Evolutionary conservation across 2,329 filamentous ascomycete genomes (phyloP).

Genomic region (Tolypocladium ovalisporum): DNA sequence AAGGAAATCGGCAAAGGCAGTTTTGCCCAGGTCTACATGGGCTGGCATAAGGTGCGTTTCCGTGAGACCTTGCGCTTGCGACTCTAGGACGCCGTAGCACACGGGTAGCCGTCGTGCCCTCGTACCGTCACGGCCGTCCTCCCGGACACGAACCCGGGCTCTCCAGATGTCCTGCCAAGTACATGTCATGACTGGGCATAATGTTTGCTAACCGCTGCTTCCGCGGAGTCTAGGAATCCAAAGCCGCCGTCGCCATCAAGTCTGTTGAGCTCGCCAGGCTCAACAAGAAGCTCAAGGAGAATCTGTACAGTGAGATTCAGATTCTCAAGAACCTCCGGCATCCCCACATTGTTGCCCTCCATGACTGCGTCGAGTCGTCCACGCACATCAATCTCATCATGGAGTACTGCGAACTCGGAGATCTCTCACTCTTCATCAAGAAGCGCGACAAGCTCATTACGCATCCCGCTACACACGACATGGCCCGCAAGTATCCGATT

Average conservation of each 20-base stretch:
- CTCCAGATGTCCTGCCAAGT: constrained; percentile 1
- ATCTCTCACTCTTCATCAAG: constrained; percentile 92
- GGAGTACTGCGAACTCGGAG: constrained; percentile 96
- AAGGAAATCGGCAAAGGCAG: constrained; percentile 94
- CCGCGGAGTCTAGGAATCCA: constrained; percentile 50
- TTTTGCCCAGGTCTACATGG: constrained; percentile 91
- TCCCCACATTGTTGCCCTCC: constrained; percentile 91
- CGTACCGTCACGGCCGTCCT: not conserved
- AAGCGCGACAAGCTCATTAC: constrained; percentile 72
- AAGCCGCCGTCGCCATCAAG: constrained; percentile 86
- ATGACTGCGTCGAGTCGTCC: constrained; percentile 81
- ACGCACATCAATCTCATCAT: constrained; percentile 93
- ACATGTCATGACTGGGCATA: not conserved
- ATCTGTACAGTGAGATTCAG: constrained; percentile 88
- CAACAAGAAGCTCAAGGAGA: constrained; percentile 93
- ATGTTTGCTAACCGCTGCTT: not conserved
- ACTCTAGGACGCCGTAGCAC: not conserved
- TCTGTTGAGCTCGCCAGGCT: constrained; percentile 84
- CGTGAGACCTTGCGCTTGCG: not conserved
- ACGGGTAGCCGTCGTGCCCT: not conserved
- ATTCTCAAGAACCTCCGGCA: constrained; percentile 91
- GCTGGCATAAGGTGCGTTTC: constrained; percentile 60
- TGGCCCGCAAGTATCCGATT: constrained; percentile 89
- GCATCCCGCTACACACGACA: constrained; percentile 74
- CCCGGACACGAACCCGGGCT: not conserved